Evolutionary conservation across 2,329 filamentous ascomycete genomes (phyloP), one percentile per base, ranked within the genome.

Genomic region (Diaporthe ilicicola): DNA sequence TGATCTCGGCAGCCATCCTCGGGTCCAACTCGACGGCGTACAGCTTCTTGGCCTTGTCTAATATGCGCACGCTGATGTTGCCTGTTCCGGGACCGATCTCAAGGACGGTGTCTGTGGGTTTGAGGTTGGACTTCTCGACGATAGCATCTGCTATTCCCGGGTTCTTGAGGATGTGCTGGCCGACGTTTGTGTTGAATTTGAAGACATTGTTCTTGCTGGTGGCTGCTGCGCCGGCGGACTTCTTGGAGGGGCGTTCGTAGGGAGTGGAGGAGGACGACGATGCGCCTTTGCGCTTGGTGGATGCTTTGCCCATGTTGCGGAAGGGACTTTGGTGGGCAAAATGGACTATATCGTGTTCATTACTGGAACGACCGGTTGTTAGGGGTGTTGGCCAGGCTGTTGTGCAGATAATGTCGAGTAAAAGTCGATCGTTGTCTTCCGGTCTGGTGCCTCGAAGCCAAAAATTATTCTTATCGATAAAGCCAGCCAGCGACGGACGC

Each of bases 161-260:
- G 81, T 97, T 97, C 81, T 97, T 98, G 75, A 98, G 88, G 73
- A 99, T 96, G 81, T 98, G 94, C 79, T 89, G 87, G 76, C 95
- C 94, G 75, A 96, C 89, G 81, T 95, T 86, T 76, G 93, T 96
- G 86, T 97, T 97, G 90, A 98, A 97, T 81, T 97, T 97, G 89
- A 98, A 98, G 82, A 98, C 94, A 77, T 93, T 95, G 84, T 97
- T 94, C 78, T 85, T 85, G 70, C 79, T 77, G 12, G 80, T 76
- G 72, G 79, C 68, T 5, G 70, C 74, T 32, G 74, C 56, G 55
- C 73, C 53, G 72, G 70, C 12, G 66, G 70, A 15, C 27, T 66
- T 66, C 74, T 82, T 79, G 67, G 77, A 70, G 17, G 73, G 72
- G 13, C 79, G 79, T 39, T 81, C 76, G 73, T 81, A 81, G 19